phyloP scores from a whole-genome alignment of 345 rosid genomes.

The Gossypium sturtianum region DNA sequence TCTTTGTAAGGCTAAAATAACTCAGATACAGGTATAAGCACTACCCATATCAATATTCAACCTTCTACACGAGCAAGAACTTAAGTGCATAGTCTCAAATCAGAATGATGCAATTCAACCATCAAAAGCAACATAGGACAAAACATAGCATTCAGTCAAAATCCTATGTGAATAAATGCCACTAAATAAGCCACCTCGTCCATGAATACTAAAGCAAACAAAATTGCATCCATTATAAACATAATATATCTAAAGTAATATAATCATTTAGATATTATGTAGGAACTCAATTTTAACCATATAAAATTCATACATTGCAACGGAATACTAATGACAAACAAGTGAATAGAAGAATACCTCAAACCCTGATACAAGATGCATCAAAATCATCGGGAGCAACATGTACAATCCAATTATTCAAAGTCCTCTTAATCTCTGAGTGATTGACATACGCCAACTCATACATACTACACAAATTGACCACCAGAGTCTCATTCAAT shows the following conservation, averaged over 20 bases:
- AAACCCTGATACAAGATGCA: conserved; percentile 74
- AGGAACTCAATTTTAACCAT: not conserved
- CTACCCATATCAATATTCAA: not conserved
- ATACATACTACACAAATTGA: conserved; percentile 94
- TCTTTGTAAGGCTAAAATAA: not conserved
- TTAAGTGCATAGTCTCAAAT: not conserved
- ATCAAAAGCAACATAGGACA: not conserved
- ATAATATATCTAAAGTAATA: not conserved
- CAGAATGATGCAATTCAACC: not conserved
- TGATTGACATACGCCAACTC: conserved; percentile 94
- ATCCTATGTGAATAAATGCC: not conserved
- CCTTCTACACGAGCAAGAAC: not conserved
- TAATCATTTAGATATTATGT: not conserved
- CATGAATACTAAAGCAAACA: not conserved
- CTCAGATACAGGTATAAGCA: not conserved
- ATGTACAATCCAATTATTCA: conserved; percentile 76
- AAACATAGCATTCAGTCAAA: not conserved
- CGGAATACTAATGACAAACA: not conserved
- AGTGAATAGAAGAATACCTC: conserved; percentile 25
- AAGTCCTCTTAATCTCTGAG: conserved; percentile 69
- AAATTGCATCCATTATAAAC: not conserved
- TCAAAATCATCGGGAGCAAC: conserved; percentile 98
- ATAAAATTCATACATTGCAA: not conserved
- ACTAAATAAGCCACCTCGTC: not conserved
- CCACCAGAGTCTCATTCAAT: conserved; percentile 82